These are phyloP conservation scores for Letharia columbiana DNA, from an alignment of 495 filamentous ascomycete species.

Conservation along the genomic window DNA sequence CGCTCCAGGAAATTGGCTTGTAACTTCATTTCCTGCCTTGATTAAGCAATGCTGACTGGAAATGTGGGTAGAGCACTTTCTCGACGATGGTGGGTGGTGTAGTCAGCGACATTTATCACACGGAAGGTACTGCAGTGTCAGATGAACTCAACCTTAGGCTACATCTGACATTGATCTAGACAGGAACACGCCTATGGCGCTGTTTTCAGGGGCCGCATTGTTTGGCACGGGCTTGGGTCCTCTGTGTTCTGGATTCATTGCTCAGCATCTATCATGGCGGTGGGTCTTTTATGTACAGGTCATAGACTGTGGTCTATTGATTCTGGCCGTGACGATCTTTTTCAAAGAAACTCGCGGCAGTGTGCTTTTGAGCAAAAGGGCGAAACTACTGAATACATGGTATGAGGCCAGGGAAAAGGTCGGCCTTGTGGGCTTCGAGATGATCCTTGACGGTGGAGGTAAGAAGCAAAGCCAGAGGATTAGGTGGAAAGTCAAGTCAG, in stretches of 20 bases:
- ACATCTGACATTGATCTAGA: constrained; percentile 23
- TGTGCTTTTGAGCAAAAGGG: constrained; percentile 73
- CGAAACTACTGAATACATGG: constrained; percentile 64
- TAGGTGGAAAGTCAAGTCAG: constrained; percentile 76
- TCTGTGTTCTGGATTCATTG: constrained; percentile 61
- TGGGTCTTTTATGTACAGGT: constrained; percentile 89
- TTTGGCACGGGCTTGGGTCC: constrained; percentile 79
- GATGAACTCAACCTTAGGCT: neutral
- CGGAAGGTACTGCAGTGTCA: constrained; percentile 35
- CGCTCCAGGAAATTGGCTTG: no score
- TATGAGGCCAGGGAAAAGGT: constrained; percentile 61
- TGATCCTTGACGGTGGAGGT: constrained; percentile 28
- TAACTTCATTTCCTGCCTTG: no score
- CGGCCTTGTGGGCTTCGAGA: constrained; percentile 57
- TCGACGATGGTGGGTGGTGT: constrained; percentile 90
- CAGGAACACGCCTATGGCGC: constrained; percentile 82
- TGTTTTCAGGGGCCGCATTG: constrained; percentile 69
- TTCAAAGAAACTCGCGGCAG: constrained; percentile 80
- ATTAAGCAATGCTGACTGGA: no score
- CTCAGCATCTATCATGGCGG: constrained; percentile 60
- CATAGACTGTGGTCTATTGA: constrained; percentile 56
- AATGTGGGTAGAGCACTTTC: constrained; percentile 51
- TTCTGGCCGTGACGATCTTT: constrained; percentile 53
- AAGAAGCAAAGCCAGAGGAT: constrained; percentile 48
- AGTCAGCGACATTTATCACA: constrained; percentile 78